Evolutionary conservation across 1,284 basidiomycete species (phyloP).

Genomic region (Mrakiaceae sp.): DNA sequence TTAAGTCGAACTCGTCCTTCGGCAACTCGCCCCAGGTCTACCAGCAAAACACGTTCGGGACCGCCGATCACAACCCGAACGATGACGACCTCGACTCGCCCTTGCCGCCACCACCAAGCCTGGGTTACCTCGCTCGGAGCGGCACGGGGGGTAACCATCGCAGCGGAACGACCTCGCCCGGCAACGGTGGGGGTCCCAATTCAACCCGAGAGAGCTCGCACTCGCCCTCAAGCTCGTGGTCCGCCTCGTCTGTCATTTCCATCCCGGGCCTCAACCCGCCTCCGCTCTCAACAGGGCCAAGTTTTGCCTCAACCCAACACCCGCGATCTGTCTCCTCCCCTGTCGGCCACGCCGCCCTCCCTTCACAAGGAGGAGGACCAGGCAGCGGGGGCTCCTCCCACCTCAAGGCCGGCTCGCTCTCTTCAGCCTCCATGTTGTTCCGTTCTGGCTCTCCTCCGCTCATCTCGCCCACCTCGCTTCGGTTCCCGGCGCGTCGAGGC

Average conservation of each 20-base stretch:
- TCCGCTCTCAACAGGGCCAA: conserved; percentile 2
- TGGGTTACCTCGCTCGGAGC: conserved; percentile 5
- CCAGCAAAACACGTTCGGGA: not conserved
- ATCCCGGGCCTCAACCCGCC: conserved; percentile 2
- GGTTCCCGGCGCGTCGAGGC: conserved; percentile 8
- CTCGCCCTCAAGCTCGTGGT: not conserved
- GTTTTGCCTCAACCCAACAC: conserved; percentile 4
- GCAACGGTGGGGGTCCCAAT: conserved; percentile 8
- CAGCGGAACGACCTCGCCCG: not conserved
- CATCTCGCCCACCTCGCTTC: conserved; percentile 3
- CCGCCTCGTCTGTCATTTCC: conserved; percentile 4
- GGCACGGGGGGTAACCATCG: not conserved
- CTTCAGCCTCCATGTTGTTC: not conserved
- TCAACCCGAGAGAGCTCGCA: not conserved
- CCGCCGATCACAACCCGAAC: not conserved
- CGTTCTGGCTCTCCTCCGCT: not conserved
- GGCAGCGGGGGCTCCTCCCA: not conserved
- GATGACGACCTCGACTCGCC: conserved; percentile 2
- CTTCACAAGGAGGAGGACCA: not conserved
- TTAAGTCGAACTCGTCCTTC: conserved; percentile 9
- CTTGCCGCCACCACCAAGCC: conserved; percentile 9
- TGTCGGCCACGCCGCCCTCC: not conserved
- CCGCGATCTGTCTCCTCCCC: conserved; percentile 12
- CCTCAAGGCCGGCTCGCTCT: not conserved
- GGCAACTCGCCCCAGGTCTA: conserved; percentile 13